Evolutionary conservation across 768 basidiomycete species (phyloP), one percentile per base, ranked within the genome.

Genomic region (Boletus sp.): DNA sequence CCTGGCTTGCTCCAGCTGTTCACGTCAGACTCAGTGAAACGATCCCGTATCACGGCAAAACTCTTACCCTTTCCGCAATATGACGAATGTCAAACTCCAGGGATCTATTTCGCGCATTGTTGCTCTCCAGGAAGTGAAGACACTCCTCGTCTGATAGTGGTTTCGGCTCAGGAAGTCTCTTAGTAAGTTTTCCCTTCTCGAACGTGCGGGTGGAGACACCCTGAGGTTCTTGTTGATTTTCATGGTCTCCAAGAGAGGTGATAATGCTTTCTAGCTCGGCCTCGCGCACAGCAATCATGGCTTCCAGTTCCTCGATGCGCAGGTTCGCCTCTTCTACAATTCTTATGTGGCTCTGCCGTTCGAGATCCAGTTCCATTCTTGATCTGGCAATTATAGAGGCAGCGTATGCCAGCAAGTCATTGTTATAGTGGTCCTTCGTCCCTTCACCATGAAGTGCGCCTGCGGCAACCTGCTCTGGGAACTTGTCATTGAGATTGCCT

Each of bases 211-310:
- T 28, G 7, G 35, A 4, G 20, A 15, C 18, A 32, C 28, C 28
- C 30, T 24, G 40, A 46, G 11, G 46, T 47, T 47, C 60, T 15
- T 8, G 41, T 11, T 44, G 59, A 37, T 15, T 24, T 15, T 56
- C 57, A 8, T 11, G 14, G 18, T 52, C 57, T 36, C 54, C 37
- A 8, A 53, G 47, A 5, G 52, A 61, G n/a, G 64, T 56, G 15
- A 74, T 56, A 54, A 67, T 72, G 3, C 63, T 63, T 60, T 82
- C 81, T 6, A 86, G 71, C 60, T 85, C 81, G 0, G 78, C 78
- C 45, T 86, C 85, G n/a, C 83, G 75, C 6, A 79, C 77, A 0
- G 83, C 81, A 5, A 87, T 66, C 65, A 79, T 78, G 0, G 84
- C 83, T 55, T 80, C 76, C 3, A 87, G 73, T 17, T 71, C 68